phyloP scores from a whole-genome alignment of 495 filamentous ascomycete species.

The Neurospora sp. region DNA sequence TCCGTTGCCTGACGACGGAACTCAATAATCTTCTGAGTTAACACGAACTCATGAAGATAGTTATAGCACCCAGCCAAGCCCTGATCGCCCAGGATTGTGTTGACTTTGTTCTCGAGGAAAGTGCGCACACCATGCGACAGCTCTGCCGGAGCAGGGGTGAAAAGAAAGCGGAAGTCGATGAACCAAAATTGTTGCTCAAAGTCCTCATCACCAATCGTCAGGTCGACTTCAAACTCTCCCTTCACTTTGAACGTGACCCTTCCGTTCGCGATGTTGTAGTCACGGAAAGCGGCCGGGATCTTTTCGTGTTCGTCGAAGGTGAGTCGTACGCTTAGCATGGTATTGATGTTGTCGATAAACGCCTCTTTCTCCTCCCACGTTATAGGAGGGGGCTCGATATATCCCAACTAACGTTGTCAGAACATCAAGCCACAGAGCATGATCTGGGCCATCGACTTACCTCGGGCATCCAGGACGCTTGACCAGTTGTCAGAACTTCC shows the following conservation, averaged over 20 bases:
- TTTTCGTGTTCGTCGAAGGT: slow-evolving; percentile 69
- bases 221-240: slow-evolving; percentile 85
- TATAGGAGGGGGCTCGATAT: slow-evolving; percentile 65
- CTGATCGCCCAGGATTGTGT: slow-evolving; percentile 50
- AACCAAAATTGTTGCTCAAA: slow-evolving; percentile 77
- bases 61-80: slow-evolving; percentile 72
- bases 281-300: slow-evolving; percentile 59
- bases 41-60: slow-evolving; percentile 70
- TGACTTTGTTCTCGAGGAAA: slow-evolving; percentile 59
- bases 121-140: slow-evolving; percentile 49
- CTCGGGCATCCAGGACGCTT: slow-evolving; percentile 66
- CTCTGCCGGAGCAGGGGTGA: slow-evolving; percentile 53
- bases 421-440: neutral
- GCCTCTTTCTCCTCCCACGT: slow-evolving; percentile 54
- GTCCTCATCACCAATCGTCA: slow-evolving; percentile 77
- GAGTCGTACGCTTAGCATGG: slow-evolving; percentile 67
- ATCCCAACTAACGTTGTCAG: slow-evolving; percentile 49
- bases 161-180: slow-evolving; percentile 80
- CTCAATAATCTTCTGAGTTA: slow-evolving; percentile 80
- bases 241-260: slow-evolving; percentile 76
- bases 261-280: slow-evolving; percentile 67
- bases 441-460: slow-evolving; percentile 32
- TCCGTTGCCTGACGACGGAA: slow-evolving; percentile 66
- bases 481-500: slow-evolving; percentile 67
- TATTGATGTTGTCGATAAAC: slow-evolving; percentile 70